Evolutionary conservation across 305 asterid genomes (phyloP), one percentile per base, ranked within the genome.

Genomic region (Ajuga reptans): DNA sequence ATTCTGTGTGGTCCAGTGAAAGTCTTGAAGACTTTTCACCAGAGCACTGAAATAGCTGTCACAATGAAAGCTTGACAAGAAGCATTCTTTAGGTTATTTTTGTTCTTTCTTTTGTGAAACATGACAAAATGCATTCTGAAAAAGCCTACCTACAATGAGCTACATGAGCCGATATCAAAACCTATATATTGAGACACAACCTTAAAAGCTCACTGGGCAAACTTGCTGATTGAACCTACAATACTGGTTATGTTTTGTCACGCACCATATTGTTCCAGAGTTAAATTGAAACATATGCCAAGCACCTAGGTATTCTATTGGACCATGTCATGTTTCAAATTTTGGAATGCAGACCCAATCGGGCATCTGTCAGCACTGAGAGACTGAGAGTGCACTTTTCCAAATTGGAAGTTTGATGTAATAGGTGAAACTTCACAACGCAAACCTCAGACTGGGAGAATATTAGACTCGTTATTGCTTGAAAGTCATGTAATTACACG

Each of bases 251-350:
- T 12, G 66, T 4, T 27, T 45, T 67, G 34, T 54, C 58, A 45
- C 42, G 47, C 52, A 3, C 12, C 10, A 14, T 50, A 31, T 14
- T 49, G 33, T 73, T 60, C 71, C 43, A 55, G 41, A 39, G 68
- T 27, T 68, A 60, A 33, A 18, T n/a, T 34, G 47, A n/a, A 51
- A n/a, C 45, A 65, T 18, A 67, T 65, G 73, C 56, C 57, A 29
- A 68, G 59, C 41, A 59, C 2, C 64, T 17, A 47, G 14, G 65
- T 65, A 27, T 34, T 34, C 31, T 21, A 46, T 8, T 14, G 62
- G 64, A 42, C 54, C 31, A 37, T 33, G 51, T 27, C 24, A 39
- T 24, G 42, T 60, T 57, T 24, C n/a, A 6, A 73, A 49, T 47
- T 29, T 16, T 17, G 41, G 52, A 68, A 39, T 67, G 50, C n/a